Evolutionary conservation across 441 rosid species (phyloP).

Genomic region (Erodium texanum): DNA sequence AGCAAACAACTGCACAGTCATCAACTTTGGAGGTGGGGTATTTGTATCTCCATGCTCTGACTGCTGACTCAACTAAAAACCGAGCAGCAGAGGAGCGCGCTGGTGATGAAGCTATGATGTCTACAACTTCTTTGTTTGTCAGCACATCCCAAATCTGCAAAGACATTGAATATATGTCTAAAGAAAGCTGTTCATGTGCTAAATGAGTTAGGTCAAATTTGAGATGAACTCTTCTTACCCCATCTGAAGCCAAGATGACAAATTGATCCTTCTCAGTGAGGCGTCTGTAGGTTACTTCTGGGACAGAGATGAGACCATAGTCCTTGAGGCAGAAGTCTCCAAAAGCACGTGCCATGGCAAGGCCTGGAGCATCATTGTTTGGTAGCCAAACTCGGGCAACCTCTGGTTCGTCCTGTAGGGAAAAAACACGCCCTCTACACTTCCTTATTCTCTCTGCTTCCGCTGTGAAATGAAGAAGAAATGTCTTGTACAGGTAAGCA

Average conservation of each 20-base stretch:
- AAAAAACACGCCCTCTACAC: slow-evolving; percentile 87
- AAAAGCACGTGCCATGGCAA: slow-evolving; percentile 97
- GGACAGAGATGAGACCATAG: slow-evolving; percentile 85
- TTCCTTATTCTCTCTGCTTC: slow-evolving; percentile 86
- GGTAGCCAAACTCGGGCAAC: slow-evolving; percentile 92
- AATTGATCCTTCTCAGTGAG: slow-evolving; percentile 74
- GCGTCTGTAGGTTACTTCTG: slow-evolving; percentile 52
- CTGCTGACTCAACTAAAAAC: slow-evolving; percentile 74
- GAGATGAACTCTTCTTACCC: slow-evolving; percentile 35
- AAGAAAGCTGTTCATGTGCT: background rate
- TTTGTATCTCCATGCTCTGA: slow-evolving; percentile 71
- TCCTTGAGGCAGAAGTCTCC: slow-evolving; percentile 96
- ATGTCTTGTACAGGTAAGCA: background rate
- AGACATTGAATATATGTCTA: background rate
- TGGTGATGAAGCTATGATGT: slow-evolving; percentile 61
- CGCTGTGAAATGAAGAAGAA: slow-evolving; percentile 29
- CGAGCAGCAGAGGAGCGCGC: slow-evolving; percentile 66
- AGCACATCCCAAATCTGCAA: slow-evolving; percentile 88
- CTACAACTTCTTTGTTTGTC: slow-evolving; percentile 80
- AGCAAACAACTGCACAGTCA: slow-evolving; percentile 92
- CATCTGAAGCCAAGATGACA: slow-evolving; percentile 85
- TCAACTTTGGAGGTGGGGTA: slow-evolving; percentile 90
- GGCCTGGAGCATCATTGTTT: slow-evolving; percentile 85
- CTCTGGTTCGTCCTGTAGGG: slow-evolving; percentile 87
- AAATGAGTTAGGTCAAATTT: slow-evolving; percentile 3